These are phyloP conservation scores for Beauveria scarabaeidicola DNA, from an alignment of 2,329 filamentous ascomycete species.

Conservation along the genomic window DNA sequence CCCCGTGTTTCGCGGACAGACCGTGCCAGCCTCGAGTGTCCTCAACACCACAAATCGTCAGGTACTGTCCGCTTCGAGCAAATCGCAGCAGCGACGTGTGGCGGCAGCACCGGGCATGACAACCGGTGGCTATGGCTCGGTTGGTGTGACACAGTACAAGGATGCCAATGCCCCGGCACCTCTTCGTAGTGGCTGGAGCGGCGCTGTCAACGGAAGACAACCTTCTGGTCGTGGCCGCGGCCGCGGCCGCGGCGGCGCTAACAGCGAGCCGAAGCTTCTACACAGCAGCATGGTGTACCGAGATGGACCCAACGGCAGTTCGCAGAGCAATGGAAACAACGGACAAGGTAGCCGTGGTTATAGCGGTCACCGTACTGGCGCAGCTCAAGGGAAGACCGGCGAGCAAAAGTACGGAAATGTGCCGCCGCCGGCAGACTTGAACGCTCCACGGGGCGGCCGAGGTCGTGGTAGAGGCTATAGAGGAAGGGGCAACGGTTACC, in stretches of 20 bases:
- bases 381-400: conserved; percentile 14
- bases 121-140: conserved; percentile 44
- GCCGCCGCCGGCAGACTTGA: conserved; percentile 51
- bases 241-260: conserved; percentile 23
- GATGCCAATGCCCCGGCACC: conserved; percentile 48
- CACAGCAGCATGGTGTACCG: conserved; percentile 48
- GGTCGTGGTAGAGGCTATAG: conserved; percentile 33
- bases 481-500: conserved; percentile 26
- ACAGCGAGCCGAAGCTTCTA: conserved; percentile 31
- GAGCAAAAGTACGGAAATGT: conserved; percentile 43
- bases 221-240: conserved; percentile 31
- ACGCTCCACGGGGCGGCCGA: conserved; percentile 34
- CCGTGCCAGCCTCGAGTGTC: conserved; percentile 78
- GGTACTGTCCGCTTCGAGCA: conserved; percentile 58
- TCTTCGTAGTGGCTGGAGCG: conserved; percentile 49
- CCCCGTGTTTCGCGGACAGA: conserved; percentile 87
- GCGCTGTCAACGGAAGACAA: conserved; percentile 40
- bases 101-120: conserved; percentile 40
- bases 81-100: conserved; percentile 41
- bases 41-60: conserved; percentile 81
- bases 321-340: conserved; percentile 17
- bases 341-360: conserved; percentile 16
- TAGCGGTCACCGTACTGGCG: conserved; percentile 18
- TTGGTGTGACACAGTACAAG: conserved; percentile 53
- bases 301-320: conserved; percentile 24